phyloP scores from a whole-genome alignment of 2,329 filamentous ascomycete genomes.

The Penicillium sp. region DNA sequence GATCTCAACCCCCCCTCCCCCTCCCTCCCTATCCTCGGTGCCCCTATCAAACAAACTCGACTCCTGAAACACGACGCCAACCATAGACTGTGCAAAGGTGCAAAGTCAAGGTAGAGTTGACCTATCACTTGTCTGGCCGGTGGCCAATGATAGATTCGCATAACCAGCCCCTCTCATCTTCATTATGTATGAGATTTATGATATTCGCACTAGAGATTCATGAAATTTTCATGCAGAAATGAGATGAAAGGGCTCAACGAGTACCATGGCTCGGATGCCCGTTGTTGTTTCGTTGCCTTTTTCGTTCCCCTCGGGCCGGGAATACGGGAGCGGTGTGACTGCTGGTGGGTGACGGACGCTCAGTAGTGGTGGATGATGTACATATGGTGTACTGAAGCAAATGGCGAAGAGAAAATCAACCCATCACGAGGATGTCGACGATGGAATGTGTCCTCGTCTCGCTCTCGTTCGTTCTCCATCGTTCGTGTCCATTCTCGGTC shows the following conservation, averaged over 20 bases:
- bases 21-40: not conserved
- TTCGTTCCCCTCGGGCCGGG: constrained; percentile 8
- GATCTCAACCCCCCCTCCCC: not conserved
- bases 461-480: not conserved
- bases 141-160: not conserved
- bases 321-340: constrained; percentile 36
- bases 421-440: constrained; percentile 3
- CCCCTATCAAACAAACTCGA: constrained; percentile 1
- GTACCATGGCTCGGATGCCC: constrained; percentile 25
- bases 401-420: not conserved
- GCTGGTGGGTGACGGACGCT: constrained; percentile 4
- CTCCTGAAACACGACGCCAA: constrained; percentile 10
- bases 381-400: not conserved
- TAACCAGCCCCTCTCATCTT: not conserved
- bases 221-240: not conserved
- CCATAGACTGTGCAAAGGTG: not conserved
- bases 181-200: not conserved
- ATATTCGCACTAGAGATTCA: not conserved
- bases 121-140: not conserved
- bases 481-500: not conserved
- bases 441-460: constrained; percentile 2
- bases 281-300: not conserved
- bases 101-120: not conserved
- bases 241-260: constrained; percentile 18
- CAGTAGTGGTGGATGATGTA: not conserved